Base-by-base conservation (phyloP, 805 yeast genomes). In the baker's yeast (Saccharomyces cerevisiae) region DNA sequence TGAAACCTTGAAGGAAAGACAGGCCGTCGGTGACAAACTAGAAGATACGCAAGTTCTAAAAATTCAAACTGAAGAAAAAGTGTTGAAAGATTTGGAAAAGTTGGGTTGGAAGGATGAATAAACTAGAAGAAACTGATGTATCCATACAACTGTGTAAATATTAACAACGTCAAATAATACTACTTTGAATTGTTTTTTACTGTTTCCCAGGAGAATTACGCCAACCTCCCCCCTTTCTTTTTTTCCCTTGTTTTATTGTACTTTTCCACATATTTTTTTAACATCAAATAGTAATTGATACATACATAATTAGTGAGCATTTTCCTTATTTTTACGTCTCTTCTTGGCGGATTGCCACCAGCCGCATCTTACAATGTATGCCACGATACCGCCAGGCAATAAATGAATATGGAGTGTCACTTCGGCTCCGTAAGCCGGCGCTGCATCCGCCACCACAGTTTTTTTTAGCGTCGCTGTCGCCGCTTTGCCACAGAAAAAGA, bases 41-140 rank as follows among this genome's bases (percentile, higher is more conserved):
- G 99, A 94, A 73, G 96, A 85, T 64, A 94, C 98, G 31, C 99
- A 94, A 75, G 75, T 89, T 46, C 77, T 88, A 68, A 94, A 94
- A 73, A 92, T 94, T 61, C 79, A 82, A 57, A 89, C 96, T 50
- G 99, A 94, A 74, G 82, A 76, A 29, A 84, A 84, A 53, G 88
- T 94, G 51, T 80, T 89, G 70, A 74, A 75, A 52, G 96, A 94
- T 62, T 79, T 94, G 65, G 73, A 75, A 57, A 72, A 79, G 41
- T 79, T 91, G 58, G 99, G 98, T 28, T 94, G 87, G 87, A 65
- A 66, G 36, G 82, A 74, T 47, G 68, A 66, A 30, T 36, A 17
- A 36, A 36, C 43, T 36, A 17, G 8, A 36, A 36, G 4, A 32
- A n/a, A 26, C 27, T 29, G 21, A n/a, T 36, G 5, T 36, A 17